Base-by-base conservation (phyloP, 495 filamentous ascomycete genomes). In the Penicillium bovifimosum region DNA sequence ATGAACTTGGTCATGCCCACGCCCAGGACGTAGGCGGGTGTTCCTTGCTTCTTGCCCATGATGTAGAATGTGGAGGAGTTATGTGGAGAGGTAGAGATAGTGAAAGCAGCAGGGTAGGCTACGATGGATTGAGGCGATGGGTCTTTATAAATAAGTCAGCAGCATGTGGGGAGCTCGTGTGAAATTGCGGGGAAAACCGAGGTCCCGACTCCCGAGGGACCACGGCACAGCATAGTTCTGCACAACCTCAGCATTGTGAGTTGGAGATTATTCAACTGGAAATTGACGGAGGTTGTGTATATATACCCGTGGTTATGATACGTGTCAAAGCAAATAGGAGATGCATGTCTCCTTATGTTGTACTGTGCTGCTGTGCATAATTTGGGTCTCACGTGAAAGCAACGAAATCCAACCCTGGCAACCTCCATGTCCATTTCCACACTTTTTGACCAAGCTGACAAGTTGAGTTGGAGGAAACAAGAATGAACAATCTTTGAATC, bases 1-100 rank as follows among this genome's bases (percentile, higher is more conserved):
- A 96, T 89, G 80, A 98, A 98, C 71, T 95, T 95, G 73, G 93
- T 98, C 85, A 97, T 91, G 69, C 92, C 92, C 58, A 97, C 92
- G 73, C 92, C 92, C 31, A 97, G 82, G 66, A 97, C 88, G 76
- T 96, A 97, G 76, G 80, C 79, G 54, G 80, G 81, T 32, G 69
- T 65, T 27, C 66, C 58, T 66, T 69, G 61, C 61, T 76, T 79
- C 55, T 76, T 79, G 41, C 65, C 73, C 78, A 81, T 81, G 47
- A 1, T 68, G 49, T 36, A 31, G 46, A n/a, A n/a, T 53, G 33
- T 41, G 18, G 41, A 10, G 39, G 14, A 11, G 13, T 11, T 11
- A 24, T 17, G 24, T 34, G 32, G 9, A 34, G n/a, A 36, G 34
- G n/a, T 36, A n/a, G 39, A 20, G 17, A 7, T 45, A 33, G 11